Evolutionary conservation across 139 green algal genomes (phyloP).

Genomic region (Chlorella vulgaris): DNA sequence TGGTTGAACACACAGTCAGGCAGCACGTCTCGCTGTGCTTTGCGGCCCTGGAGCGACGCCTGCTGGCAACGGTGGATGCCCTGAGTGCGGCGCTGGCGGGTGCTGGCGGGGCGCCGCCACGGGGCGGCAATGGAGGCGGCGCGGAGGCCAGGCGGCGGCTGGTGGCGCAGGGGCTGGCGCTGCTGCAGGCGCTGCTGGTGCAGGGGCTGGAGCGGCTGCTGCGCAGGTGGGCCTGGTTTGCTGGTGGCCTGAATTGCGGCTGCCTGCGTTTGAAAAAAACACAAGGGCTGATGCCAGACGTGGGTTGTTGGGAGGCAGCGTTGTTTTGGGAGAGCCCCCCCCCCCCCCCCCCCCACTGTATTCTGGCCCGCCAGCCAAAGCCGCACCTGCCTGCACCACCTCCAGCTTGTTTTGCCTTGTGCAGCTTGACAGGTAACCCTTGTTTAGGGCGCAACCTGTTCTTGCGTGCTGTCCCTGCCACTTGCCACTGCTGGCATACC

Average conservation of each 20-base stretch:
- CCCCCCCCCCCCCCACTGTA: too few species aligned
- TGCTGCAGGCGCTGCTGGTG: slow-evolving; percentile 51
- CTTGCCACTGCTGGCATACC: not conserved
- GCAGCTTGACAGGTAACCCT: too few species aligned
- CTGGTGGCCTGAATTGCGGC: not conserved
- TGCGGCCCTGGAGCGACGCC: slow-evolving; percentile 42
- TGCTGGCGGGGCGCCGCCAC: not conserved
- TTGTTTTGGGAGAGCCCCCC: too few species aligned
- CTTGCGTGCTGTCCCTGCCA: not conserved
- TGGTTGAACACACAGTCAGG: slow-evolving; percentile 58
- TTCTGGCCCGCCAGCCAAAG: too few species aligned
- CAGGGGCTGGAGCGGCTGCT: slow-evolving; percentile 25
- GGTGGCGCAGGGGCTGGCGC: slow-evolving; percentile 55
- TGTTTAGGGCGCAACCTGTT: too few species aligned
- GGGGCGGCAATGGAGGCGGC: not conserved
- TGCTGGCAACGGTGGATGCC: slow-evolving; percentile 29
- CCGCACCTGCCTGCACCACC: too few species aligned
- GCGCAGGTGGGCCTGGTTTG: slow-evolving; percentile 10
- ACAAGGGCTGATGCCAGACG: too few species aligned
- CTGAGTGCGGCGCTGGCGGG: not conserved
- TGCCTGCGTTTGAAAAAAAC: not conserved
- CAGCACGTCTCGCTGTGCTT: slow-evolving; percentile 72
- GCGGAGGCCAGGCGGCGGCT: slow-evolving; percentile 26
- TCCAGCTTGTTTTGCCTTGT: too few species aligned
- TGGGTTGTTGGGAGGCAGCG: too few species aligned